These are phyloP conservation scores for Phaeosphaeriaceae sp. DNA, from an alignment of 2,329 filamentous ascomycete genomes.

Conservation along the genomic window DNA sequence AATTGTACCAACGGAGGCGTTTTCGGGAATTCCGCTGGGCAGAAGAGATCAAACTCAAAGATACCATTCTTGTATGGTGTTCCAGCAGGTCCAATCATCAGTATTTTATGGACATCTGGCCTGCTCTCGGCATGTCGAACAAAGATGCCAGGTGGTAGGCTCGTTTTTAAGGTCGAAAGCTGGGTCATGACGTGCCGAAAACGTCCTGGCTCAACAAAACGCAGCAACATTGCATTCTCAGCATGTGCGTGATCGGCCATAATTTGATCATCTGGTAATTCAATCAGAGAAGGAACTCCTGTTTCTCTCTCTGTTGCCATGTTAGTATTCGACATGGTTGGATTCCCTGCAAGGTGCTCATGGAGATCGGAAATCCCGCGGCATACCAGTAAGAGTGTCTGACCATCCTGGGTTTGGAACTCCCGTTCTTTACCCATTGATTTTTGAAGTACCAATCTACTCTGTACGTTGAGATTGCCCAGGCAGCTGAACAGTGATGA, in stretches of 20 bases:
- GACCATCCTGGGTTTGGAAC: constrained; percentile 31
- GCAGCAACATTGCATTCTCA: constrained; percentile 9
- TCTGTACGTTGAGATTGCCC: constrained; percentile 32
- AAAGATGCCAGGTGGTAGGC: constrained; percentile 60
- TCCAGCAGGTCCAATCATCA: constrained; percentile 58
- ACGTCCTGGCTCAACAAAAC: constrained; percentile 42
- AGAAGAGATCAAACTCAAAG: constrained; percentile 63
- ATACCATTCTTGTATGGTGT: constrained; percentile 63
- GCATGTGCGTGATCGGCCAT: constrained; percentile 32
- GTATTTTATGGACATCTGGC: constrained; percentile 58
- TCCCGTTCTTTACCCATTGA: constrained; percentile 18
- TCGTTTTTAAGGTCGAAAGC: constrained; percentile 53
- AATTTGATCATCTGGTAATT: constrained; percentile 49
- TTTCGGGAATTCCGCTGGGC: constrained; percentile 51
- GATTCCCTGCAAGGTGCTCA: constrained; percentile 19
- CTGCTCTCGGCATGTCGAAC: constrained; percentile 55
- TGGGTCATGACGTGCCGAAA: constrained; percentile 56
- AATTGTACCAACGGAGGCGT: constrained; percentile 53
- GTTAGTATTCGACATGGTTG: background rate
- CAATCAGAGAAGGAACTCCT: constrained; percentile 28
- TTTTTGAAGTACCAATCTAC: constrained; percentile 26
- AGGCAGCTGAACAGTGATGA: constrained; percentile 36
- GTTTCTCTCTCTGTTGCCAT: constrained; percentile 9
- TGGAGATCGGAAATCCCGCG: constrained; percentile 38
- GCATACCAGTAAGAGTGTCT: constrained; percentile 45